Conservation (phyloP, 345 rosid genomes). For the Citrus unshiu region DNA sequence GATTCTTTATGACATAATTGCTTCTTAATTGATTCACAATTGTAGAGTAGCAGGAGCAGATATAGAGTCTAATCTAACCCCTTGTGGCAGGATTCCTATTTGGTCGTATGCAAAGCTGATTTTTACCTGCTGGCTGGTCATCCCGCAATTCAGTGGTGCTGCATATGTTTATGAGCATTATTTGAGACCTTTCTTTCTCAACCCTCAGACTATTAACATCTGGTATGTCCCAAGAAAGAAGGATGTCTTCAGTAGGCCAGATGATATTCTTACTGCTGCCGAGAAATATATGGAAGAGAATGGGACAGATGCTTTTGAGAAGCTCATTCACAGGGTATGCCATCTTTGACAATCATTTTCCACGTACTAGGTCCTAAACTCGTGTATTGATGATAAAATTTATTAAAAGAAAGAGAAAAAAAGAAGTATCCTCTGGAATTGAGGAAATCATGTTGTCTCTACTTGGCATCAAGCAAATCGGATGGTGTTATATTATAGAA, state of each 20-base stretch:
- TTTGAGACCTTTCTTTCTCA: constrained; percentile 71
- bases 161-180: constrained; percentile 86
- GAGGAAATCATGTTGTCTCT: neutral
- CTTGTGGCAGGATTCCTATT: constrained; percentile 70
- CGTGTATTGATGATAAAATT: neutral
- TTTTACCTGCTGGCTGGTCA: constrained; percentile 90
- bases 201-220: constrained; percentile 73
- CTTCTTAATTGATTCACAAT: neutral
- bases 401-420: too few species aligned
- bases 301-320: constrained; percentile 87
- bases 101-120: constrained; percentile 84
- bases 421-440: neutral
- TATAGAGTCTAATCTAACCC: neutral
- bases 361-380: neutral
- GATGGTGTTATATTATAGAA: neutral
- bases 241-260: constrained; percentile 53
- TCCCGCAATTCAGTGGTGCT: constrained; percentile 95
- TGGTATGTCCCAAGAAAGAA: constrained; percentile 93
- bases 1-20: neutral
- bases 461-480: neutral
- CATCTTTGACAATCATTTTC: neutral
- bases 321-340: constrained; percentile 67
- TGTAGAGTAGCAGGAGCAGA: neutral
- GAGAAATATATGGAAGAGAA: constrained; percentile 78
- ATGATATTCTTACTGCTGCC: constrained; percentile 86